Evolutionary conservation across 331 rosid genomes (phyloP), one percentile per base, ranked within the genome.

Genomic region (Quercus tomentella): DNA sequence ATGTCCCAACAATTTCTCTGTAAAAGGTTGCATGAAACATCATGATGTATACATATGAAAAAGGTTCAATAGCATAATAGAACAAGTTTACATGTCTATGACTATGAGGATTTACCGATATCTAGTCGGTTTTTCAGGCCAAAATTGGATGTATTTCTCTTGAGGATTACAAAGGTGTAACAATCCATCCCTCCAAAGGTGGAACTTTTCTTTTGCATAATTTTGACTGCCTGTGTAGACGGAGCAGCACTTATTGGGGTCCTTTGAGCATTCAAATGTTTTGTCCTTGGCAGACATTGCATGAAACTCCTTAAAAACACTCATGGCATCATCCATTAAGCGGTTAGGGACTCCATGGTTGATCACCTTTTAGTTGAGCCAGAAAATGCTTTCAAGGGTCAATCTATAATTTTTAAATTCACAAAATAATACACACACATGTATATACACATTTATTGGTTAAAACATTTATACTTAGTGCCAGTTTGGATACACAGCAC

Each of bases 101-200:
- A 41, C 45, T 41, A 41, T 41, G 45, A 41, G n/a, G 23, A 2
- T 12, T n/a, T 83, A 41, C 45, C 45, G 45, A 41, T 41, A 41
- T 41, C 45, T 41, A 41, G 45, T 41, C 0, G 45, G 45, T 41
- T 41, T 41, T 41, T 41, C 45, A 41, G 45, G 45, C 45, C 45
- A 41, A 41, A 41, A 41, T 41, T 73, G 68, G 7, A 56, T 49
- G 15, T 68, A 60, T 68, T 82, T 73, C 73, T 73, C 81, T 0
- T 85, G 79, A 55, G 94, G 88, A 78, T 86, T 87, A 84, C 91
- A 91, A 57, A 86, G 87, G 60, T 88, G 92, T 25, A 73, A 60
- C 17, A 93, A 25, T 21, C 88, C 87, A 76, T 93, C 98, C 76
- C 86, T 90, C 97, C 97, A 93, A 58, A 22, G 80, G 22, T 80